A percentile compares a stretch with the other conserved stretches of the same genome.
phyloP scores from a whole-genome alignment of 139 green algal species.

The Ettlia oleoabundans region DNA sequence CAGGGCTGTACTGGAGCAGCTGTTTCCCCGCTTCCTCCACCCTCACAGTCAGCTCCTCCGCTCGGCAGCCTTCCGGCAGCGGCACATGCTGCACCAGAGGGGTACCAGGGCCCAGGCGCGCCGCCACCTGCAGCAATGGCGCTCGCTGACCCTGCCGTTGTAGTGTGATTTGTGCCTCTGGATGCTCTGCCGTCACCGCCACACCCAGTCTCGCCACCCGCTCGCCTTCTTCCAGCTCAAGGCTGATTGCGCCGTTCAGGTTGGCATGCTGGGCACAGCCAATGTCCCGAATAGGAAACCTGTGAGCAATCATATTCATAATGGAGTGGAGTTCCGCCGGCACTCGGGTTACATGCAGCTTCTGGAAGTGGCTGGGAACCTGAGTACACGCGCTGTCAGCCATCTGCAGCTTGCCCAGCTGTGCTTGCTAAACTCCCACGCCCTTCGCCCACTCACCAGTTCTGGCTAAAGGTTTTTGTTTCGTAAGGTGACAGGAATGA shows the following conservation, averaged over 20 bases:
- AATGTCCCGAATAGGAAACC: slow-evolving; percentile 8
- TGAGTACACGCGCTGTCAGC: no score
- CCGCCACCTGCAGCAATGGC: neutral
- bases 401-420: neutral
- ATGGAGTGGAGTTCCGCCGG: no score
- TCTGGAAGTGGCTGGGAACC: no score
- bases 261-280: slow-evolving; percentile 22
- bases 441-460: neutral
- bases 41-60: slow-evolving; percentile 4
- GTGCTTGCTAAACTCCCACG: no score
- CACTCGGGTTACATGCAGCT: no score
- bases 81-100: neutral
- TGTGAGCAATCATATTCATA: no score
- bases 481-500: neutral
- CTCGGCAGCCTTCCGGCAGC: slow-evolving; percentile 2
- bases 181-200: neutral
- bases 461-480: slow-evolving; percentile 17
- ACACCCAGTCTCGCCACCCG: neutral
- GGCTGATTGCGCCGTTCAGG: slow-evolving; percentile 7
- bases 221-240: neutral
- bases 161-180: neutral
- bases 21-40: neutral
- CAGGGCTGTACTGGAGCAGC: slow-evolving; percentile 8
- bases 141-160: neutral
- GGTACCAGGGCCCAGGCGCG: neutral